Percentiles rank a stretch among this genome's conserved stretches.
Evolutionary conservation across 331 rosid genomes (phyloP).

Genomic region (Phaseolus coccineus): DNA sequence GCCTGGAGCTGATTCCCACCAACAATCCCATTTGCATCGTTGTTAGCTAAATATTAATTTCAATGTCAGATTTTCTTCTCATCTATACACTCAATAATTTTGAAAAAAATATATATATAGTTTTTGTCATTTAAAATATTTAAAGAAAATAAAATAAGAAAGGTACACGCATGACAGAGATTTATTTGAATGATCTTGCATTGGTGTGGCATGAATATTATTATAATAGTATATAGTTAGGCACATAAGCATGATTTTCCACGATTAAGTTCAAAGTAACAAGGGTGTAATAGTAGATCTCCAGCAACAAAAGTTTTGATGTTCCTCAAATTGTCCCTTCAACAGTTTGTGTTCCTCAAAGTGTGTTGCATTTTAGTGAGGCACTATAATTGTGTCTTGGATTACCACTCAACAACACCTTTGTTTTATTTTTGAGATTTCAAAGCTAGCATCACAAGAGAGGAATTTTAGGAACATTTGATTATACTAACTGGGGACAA

Average conservation of each 20-base stretch:
- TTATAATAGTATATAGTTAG: neutral
- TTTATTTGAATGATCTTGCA: neutral
- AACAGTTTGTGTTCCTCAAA: slow-evolving; percentile 41
- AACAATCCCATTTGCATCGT: slow-evolving; percentile 14
- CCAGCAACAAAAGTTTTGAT: slow-evolving; percentile 42
- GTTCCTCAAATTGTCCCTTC: slow-evolving; percentile 49
- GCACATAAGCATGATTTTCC: slow-evolving; percentile 13
- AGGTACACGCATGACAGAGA: too few relatives aligned
- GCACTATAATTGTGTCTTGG: slow-evolving; percentile 53
- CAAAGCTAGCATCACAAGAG: slow-evolving; percentile 44
- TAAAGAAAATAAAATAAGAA: neutral
- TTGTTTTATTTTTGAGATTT: slow-evolving; percentile 41
- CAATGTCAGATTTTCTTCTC: neutral
- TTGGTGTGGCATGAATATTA: slow-evolving; percentile 8
- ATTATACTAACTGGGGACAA: slow-evolving; percentile 51
- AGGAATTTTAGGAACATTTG: slow-evolving; percentile 45
- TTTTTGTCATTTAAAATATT: neutral
- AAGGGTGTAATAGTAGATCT: slow-evolving; percentile 15
- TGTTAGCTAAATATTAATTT: neutral
- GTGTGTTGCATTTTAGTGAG: slow-evolving; percentile 41
- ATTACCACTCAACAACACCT: slow-evolving; percentile 43
- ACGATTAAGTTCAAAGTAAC: slow-evolving; percentile 35
- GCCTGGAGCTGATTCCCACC: slow-evolving; percentile 36
- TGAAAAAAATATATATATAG: too few relatives aligned
- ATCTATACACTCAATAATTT: neutral